Evolutionary conservation across 2,329 filamentous ascomycete species (phyloP).

Genomic region (Colletotrichum tropicicola): DNA sequence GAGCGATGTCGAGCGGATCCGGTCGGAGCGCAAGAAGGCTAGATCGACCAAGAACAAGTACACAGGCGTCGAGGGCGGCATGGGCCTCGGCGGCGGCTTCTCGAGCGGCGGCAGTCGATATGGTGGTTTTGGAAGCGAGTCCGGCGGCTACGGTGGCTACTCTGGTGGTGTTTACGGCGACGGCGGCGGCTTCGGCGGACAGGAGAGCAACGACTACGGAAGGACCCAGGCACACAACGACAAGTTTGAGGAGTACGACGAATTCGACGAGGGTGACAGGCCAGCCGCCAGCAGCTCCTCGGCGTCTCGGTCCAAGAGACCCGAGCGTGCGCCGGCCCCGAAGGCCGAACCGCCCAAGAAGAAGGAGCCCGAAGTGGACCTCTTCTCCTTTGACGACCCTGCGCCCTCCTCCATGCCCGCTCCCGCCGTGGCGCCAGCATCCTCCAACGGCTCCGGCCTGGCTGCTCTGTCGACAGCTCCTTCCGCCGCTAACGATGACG

Average conservation of each 20-base stretch:
- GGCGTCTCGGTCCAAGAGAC: constrained; percentile 59
- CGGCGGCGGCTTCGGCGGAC: constrained; percentile 90
- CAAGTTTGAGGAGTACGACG: constrained; percentile 96
- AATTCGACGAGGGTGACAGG: constrained; percentile 81
- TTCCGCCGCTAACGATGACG: constrained; percentile 59
- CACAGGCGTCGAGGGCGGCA: constrained; percentile 88
- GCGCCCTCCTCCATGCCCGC: constrained; percentile 57
- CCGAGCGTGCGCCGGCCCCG: constrained; percentile 58
- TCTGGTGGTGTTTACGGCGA: constrained; percentile 90
- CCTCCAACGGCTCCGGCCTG: constrained; percentile 56
- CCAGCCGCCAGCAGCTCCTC: constrained; percentile 56
- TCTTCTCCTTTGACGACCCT: constrained; percentile 92
- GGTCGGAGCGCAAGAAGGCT: constrained; percentile 87
- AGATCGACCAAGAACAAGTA: constrained; percentile 93
- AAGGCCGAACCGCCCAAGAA: constrained; percentile 78
- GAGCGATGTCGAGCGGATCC: constrained; percentile 88
- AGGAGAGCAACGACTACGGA: constrained; percentile 67
- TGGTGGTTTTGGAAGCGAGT: constrained; percentile 92
- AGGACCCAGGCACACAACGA: constrained; percentile 62
- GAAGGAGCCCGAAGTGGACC: constrained; percentile 88
- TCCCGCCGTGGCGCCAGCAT: constrained; percentile 50
- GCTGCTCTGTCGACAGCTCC: constrained; percentile 50
- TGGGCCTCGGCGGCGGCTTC: constrained; percentile 67
- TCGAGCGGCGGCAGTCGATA: constrained; percentile 69
- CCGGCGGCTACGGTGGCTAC: constrained; percentile 72